Evolutionary conservation across 495 filamentous ascomycete species (phyloP).

Genomic region (Penicillium fimorum): DNA sequence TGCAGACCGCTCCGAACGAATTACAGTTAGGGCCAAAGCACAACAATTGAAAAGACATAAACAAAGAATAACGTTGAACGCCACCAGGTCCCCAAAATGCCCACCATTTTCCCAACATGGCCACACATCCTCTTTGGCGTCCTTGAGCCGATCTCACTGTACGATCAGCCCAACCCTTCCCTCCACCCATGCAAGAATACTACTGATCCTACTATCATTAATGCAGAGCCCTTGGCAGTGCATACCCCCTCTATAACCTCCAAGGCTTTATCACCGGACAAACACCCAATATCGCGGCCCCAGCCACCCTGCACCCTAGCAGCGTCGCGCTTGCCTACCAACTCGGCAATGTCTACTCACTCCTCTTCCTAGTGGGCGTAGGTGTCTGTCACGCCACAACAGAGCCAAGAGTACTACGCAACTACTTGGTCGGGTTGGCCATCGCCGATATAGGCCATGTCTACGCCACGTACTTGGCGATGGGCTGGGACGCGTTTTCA

Average conservation of each 20-base stretch:
- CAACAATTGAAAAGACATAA: neutral
- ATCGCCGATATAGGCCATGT: constrained; percentile 70
- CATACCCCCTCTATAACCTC: constrained; percentile 54
- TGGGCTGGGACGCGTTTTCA: constrained; percentile 54
- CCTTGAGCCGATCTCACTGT: constrained; percentile 69
- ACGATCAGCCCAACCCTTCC: constrained; percentile 26
- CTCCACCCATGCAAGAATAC: constrained; percentile 3
- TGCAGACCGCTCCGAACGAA: constrained; percentile 1
- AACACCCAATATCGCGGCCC: constrained; percentile 40
- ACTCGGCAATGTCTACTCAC: constrained; percentile 65
- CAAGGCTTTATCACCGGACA: constrained; percentile 61
- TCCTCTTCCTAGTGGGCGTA: constrained; percentile 62
- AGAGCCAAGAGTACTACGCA: constrained; percentile 63
- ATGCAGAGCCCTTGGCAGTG: constrained; percentile 53
- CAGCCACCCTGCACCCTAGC: constrained; percentile 37
- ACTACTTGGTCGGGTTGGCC: constrained; percentile 63
- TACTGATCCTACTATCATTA: constrained; percentile 10
- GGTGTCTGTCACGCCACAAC: constrained; percentile 59
- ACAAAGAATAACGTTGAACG: constrained; percentile 2
- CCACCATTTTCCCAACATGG: constrained; percentile 43
- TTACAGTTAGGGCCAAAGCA: constrained; percentile 4
- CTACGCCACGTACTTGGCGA: constrained; percentile 56
- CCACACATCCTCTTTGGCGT: constrained; percentile 48
- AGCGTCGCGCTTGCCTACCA: constrained; percentile 55
- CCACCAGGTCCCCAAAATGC: constrained; percentile 24